Percentiles rank a stretch among this genome's conserved stretches.
phyloP scores from a whole-genome alignment of 2,329 filamentous ascomycete species.

The Didymella segeticola region DNA sequence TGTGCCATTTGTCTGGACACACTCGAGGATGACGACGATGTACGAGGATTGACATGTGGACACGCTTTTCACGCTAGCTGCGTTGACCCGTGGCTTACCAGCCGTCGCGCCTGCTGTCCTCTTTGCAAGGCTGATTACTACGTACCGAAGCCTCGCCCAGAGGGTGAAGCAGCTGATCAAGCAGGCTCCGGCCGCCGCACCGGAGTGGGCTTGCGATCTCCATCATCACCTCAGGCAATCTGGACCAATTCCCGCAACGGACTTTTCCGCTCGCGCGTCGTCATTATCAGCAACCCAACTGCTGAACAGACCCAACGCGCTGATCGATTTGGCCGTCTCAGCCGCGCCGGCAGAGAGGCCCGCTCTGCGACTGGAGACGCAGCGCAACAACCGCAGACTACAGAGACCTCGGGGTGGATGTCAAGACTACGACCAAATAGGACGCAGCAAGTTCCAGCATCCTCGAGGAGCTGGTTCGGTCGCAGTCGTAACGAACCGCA shows the following conservation, averaged over 20 bases:
- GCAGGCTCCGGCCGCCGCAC: slow-evolving; percentile 37
- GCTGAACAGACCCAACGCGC: slow-evolving; percentile 19
- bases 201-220: slow-evolving; percentile 39
- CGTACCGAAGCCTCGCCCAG: slow-evolving; percentile 84
- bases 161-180: slow-evolving; percentile 52
- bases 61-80: slow-evolving; percentile 97
- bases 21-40: slow-evolving; percentile 93
- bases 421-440: slow-evolving; percentile 26
- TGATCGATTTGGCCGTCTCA: slow-evolving; percentile 31
- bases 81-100: slow-evolving; percentile 95
- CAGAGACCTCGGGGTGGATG: slow-evolving; percentile 30
- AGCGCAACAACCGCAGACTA: slow-evolving; percentile 19
- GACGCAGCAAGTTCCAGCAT: slow-evolving; percentile 21
- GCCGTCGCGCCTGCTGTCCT: slow-evolving; percentile 91
- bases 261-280: slow-evolving; percentile 42
- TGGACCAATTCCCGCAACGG: slow-evolving; percentile 43
- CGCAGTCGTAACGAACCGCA: slow-evolving; percentile 30
- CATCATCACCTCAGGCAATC: slow-evolving; percentile 40
- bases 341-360: slow-evolving; percentile 35
- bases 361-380: slow-evolving; percentile 21
- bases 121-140: slow-evolving; percentile 99
- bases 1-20: slow-evolving; percentile 97
- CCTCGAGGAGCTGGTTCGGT: slow-evolving; percentile 38
- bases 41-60: slow-evolving; percentile 92
- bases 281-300: slow-evolving; percentile 29